Conservation (phyloP, 1,284 basidiomycete species). For the Bondarzewia mesenterica region DNA sequence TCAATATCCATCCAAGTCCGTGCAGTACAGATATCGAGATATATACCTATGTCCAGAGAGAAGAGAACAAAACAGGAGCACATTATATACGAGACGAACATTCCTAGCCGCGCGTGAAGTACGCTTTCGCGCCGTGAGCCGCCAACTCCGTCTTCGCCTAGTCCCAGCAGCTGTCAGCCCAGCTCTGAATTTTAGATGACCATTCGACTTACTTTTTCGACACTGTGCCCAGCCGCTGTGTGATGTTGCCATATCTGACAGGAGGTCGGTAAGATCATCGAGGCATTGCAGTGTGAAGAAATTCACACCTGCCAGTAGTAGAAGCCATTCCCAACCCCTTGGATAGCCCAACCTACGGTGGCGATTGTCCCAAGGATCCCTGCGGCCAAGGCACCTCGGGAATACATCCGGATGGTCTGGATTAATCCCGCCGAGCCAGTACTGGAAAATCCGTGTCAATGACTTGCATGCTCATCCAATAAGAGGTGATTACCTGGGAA, state of each 20-base stretch:
- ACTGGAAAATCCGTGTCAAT: slow-evolving; percentile 25
- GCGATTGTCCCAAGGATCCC: slow-evolving; percentile 76
- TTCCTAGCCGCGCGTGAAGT: slow-evolving; percentile 70
- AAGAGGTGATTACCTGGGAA: slow-evolving; percentile 54
- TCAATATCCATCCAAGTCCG: background rate
- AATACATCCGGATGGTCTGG: slow-evolving; percentile 79
- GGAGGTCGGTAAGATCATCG: slow-evolving; percentile 2
- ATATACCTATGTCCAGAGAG: background rate
- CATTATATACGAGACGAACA: slow-evolving; percentile 5
- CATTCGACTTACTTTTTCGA: slow-evolving; percentile 55
- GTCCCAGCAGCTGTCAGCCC: slow-evolving; percentile 14
- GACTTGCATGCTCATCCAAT: background rate
- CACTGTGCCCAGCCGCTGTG: slow-evolving; percentile 72
- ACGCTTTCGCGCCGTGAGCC: slow-evolving; percentile 79
- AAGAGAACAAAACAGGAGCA: slow-evolving; percentile 9
- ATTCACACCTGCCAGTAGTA: slow-evolving; percentile 68
- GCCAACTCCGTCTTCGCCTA: slow-evolving; percentile 85
- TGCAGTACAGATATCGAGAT: background rate
- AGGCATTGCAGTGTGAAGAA: background rate
- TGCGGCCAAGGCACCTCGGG: slow-evolving; percentile 55
- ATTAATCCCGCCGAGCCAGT: slow-evolving; percentile 96
- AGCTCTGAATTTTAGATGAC: background rate
- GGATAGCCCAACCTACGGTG: slow-evolving; percentile 82
- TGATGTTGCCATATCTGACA: slow-evolving; percentile 79
- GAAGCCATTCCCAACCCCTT: slow-evolving; percentile 76